phyloP scores from a whole-genome alignment of 1,139 yeast genomes.

The Taphrina pruni region DNA sequence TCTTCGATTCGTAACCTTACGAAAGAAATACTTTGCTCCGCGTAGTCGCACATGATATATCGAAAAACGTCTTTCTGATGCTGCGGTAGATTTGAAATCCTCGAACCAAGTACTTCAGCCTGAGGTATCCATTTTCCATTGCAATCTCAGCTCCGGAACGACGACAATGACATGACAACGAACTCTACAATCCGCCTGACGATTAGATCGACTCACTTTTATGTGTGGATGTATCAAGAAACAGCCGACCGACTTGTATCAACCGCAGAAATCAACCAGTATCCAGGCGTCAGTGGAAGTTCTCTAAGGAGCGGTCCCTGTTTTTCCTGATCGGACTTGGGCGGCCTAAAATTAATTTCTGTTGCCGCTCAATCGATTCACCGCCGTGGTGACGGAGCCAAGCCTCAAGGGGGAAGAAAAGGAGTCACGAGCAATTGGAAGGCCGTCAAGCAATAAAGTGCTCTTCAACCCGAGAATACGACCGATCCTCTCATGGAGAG shows the following conservation, averaged over 20 bases:
- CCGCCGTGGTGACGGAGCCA: no score
- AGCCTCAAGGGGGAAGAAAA: not conserved
- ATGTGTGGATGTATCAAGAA: constrained; percentile 3
- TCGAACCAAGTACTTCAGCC: no score
- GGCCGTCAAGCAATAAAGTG: not conserved
- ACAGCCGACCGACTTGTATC: not conserved
- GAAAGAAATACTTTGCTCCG: no score
- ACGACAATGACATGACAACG: not conserved
- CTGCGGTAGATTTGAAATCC: no score
- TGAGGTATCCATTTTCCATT: no score
- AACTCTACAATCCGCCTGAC: not conserved
- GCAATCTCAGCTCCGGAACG: not conserved
- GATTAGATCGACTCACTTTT: not conserved
- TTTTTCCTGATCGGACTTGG: constrained; percentile 31
- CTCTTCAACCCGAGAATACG: no score
- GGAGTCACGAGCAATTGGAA: not conserved
- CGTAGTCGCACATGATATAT: no score
- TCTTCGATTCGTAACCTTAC: no score
- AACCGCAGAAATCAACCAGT: constrained; percentile 8
- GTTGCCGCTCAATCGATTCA: no score
- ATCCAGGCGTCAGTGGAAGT: constrained; percentile 1
- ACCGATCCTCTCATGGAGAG: no score
- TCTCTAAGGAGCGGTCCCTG: constrained; percentile 11
- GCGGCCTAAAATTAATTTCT: constrained; percentile 15
- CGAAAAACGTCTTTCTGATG: no score